Evolutionary conservation across 2,329 filamentous ascomycete genomes (phyloP).

Genomic region (Ambrosiella xylebori): DNA sequence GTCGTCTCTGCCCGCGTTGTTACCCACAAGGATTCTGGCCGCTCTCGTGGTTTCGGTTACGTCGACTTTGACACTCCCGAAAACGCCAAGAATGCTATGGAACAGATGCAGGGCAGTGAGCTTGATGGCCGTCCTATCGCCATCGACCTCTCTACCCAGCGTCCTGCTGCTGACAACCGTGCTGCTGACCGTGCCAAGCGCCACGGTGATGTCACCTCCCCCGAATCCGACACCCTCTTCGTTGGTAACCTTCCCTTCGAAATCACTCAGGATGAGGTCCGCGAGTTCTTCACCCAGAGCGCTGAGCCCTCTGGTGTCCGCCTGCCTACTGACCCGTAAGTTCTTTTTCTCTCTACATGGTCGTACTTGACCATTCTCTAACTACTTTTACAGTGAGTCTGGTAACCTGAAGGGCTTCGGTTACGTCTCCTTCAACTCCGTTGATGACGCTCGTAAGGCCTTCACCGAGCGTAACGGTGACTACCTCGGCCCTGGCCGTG

Average conservation of each 20-base stretch:
- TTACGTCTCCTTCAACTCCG: conserved; percentile 66
- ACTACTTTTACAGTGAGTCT: conserved; percentile 39
- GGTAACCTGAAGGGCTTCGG: conserved; percentile 83
- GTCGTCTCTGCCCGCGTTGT: conserved; percentile 61
- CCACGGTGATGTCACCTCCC: conserved; percentile 65
- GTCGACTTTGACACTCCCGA: conserved; percentile 62
- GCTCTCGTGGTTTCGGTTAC: conserved; percentile 86
- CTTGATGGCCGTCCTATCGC: conserved; percentile 61
- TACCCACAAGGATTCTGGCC: conserved; percentile 62
- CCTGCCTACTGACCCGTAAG: conserved; percentile 67
- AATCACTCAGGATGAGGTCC: conserved; percentile 57
- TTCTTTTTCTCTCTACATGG: conserved; percentile 14
- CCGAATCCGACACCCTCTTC: conserved; percentile 74
- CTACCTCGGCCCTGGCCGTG: conserved; percentile 44
- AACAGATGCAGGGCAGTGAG: conserved; percentile 56
- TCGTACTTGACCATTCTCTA: conserved; percentile 14
- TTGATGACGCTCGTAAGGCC: conserved; percentile 68
- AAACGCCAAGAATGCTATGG: conserved; percentile 53
- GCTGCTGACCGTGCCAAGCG: conserved; percentile 46
- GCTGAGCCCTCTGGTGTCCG: conserved; percentile 61
- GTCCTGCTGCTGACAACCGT: conserved; percentile 39
- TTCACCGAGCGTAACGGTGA: conserved; percentile 53
- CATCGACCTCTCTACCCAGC: conserved; percentile 43
- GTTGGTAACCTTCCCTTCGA: conserved; percentile 83
- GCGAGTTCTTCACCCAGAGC: conserved; percentile 55